phyloP scores from a whole-genome alignment of 2,329 filamentous ascomycete genomes.

The Fusarium kyushuense region DNA sequence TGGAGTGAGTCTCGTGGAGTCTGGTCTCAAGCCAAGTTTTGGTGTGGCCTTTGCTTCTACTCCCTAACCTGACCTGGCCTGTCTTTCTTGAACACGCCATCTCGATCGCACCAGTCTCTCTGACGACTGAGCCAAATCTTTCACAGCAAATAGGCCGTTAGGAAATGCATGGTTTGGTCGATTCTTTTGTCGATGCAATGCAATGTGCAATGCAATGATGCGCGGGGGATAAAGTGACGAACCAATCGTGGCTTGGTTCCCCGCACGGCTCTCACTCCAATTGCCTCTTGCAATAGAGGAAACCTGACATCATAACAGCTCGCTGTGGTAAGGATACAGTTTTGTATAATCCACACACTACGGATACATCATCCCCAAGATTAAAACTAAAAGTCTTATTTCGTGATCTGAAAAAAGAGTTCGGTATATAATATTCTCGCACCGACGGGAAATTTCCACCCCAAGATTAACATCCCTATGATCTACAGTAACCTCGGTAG shows the following conservation, averaged over 20 bases:
- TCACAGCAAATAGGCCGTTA: background rate
- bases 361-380: background rate
- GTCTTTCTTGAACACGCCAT: background rate
- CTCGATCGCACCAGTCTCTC: background rate
- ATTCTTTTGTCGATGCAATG: background rate
- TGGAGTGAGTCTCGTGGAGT: conserved; percentile 19
- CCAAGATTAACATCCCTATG: conserved; percentile 14
- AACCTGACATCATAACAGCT: conserved; percentile 2
- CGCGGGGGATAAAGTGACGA: conserved; percentile 9
- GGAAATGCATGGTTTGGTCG: background rate
- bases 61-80: background rate
- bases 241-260: conserved; percentile 27
- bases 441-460: conserved; percentile 31
- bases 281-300: conserved; percentile 2
- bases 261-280: conserved; percentile 38
- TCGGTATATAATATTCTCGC: background rate
- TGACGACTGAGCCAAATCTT: background rate
- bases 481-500: conserved; percentile 13
- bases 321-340: background rate
- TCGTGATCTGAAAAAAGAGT: background rate
- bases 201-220: conserved; percentile 1
- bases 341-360: background rate
- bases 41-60: background rate
- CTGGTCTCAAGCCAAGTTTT: conserved; percentile 2
- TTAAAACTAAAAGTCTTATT: background rate